Base-by-base conservation (phyloP, 164 flowering plant genomes). In the grape (Vitis vinifera) region DNA sequence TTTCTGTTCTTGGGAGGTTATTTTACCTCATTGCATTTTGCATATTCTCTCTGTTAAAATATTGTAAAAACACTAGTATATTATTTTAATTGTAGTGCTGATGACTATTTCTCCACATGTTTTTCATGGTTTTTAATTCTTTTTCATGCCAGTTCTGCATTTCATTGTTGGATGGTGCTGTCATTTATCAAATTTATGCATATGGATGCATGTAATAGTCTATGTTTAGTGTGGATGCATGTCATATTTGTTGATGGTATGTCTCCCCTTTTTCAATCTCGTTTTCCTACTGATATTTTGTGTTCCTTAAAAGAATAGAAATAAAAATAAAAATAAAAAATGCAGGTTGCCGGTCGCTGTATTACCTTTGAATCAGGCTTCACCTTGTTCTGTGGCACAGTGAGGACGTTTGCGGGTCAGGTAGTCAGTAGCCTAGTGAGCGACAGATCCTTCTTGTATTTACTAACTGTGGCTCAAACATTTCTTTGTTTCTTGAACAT, bases 341-440 rank as follows among this genome's bases (percentile, higher is more conserved):
- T 61, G 64, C 64, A 61, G 64, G 51, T 37, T 15, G 19, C 49
- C 5, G 50, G 64, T 9, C 5, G 51, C 17, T 37, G 64, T 15
- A 14, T 37, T 61, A 19, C 50, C 64, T 31, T 15, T 61, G 64
- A 61, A 61, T 37, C 49, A 61, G 19, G 64, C 64, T 17, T 50
- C 47, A 7, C 64, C 48, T 13, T 61, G 64, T 37, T 30, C 62
- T 5, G 47, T 59, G 11, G 59, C 59, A 14, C 64, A 61, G 44
- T 61, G 17, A 61, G 64, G 11, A 16, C 17, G 6, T 14, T 13
- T 15, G 23, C 7, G 8, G 15, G 6, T 13, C 50, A 13, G 7
- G 64, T 61, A 61, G 5, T 61, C 44, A 31, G 44, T 31, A 31
- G 44, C 44, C 44, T 31, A 31, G 44, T 31, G 44, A 31, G 44